Evolutionary conservation across 2,329 filamentous ascomycete species (phyloP), one percentile per base, ranked within the genome.

Genomic region (Incumbomyces lentus): DNA sequence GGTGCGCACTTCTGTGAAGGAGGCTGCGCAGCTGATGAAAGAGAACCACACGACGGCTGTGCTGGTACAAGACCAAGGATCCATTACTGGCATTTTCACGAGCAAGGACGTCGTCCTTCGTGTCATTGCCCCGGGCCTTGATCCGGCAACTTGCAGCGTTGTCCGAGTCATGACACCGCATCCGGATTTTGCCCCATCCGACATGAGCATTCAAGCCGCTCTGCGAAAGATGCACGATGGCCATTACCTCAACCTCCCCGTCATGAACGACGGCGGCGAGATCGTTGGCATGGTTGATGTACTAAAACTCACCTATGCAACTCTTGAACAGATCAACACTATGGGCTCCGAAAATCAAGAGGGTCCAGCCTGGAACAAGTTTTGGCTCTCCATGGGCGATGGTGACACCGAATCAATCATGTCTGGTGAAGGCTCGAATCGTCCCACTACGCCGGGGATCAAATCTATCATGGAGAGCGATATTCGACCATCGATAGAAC

Each of bases 221-320:
- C 79, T 98, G 46, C 83, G 92, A 59, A 98, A 98, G 75, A 98
- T 98, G 92, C 92, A 98, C 64, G 90, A 98, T 71, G 92, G 92
- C 12, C 92, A 98, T 67, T 98, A 98, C 66, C 79, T 98, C 46
- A 98, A 98, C 65, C 73, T 98, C 37, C 92, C 92, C 7, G 92
- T 98, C 52, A 98, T 98, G 92, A 95, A 95, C 66, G 88, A 94
- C 55, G 76, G 79, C 52, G 92, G 90, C 54, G 92, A 98, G 67
- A 98, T 98, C 61, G 92, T 98, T 49, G 92, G 92, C 60, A 98
- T 98, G 92, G 92, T 98, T 19, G 92, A 98, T 66, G 92, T 98
- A 49, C 78, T 98, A 52, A 96, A 96, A 71, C 76, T 98, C 60
- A 98, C 92, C 17, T 98, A 98, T 67, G 92, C 92, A 41, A 98